Base-by-base conservation (phyloP, 208 protist species). In the Trypanosoma caninum region DNA sequence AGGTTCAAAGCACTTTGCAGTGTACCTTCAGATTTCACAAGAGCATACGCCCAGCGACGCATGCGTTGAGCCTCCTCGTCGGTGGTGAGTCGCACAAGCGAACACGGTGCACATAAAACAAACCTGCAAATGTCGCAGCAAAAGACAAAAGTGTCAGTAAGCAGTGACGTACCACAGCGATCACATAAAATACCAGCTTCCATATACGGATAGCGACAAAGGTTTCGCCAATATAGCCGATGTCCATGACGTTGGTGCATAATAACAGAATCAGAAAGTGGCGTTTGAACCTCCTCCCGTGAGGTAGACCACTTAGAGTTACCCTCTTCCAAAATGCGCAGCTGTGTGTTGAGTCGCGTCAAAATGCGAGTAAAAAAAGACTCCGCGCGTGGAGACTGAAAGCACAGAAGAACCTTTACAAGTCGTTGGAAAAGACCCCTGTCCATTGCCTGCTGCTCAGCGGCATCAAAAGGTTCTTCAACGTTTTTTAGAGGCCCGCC, bases 41-140 rank as follows among this genome's bases (percentile, higher is more conserved):
- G 53, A 31, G 70, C 57, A 53, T 78, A 82, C 45, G 72, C 69
- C 30, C 73, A 72, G 3, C 83, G 72, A 41, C 73, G 72, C 30
- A 69, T 20, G 18, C 87, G 73, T 56, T 56, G 16, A 14, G 34
- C 47, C 52, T 79, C 68, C 56, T 89, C 71, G 41, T 65, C 65
- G 25, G 73, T 27, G 4, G 64, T 82, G 3, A 81, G 31, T 11
- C 58, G 55, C 63, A 81, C 79, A 10, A 73, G 59, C n/a, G 74
- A 72, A 75, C 87, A 94, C 37, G 42, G 59, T 18, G 84, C 54
- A 58, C 87, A 94, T 28, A 94, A 56, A 61, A 87, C 83, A 40
- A 74, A 94, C 52, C 64, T 67, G 68, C 87, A 94, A 7, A 50
- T 31, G 25, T 61, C 41, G 56, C 87, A 94, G 66, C 87, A 81